Conservation (phyloP, 2,329 filamentous ascomycete species). For the Fusarium brachygibbosum region DNA sequence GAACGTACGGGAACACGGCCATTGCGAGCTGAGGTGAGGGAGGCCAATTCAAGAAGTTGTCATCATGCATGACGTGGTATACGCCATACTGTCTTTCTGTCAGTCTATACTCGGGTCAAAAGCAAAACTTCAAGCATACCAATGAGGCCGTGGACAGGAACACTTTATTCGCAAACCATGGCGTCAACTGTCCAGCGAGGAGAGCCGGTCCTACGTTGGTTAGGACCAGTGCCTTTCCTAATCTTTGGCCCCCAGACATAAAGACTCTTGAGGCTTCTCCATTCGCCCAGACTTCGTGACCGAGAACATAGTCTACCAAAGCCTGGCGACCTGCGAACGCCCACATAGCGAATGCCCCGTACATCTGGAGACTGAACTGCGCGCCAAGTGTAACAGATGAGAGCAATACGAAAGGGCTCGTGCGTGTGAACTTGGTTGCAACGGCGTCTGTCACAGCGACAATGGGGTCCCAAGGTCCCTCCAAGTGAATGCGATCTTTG, state of each 20-base stretch:
- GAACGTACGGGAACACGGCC: slow-evolving; percentile 62
- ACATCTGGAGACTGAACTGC: slow-evolving; percentile 66
- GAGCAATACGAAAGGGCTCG: slow-evolving; percentile 74
- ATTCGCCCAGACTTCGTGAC: slow-evolving; percentile 50
- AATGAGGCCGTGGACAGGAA: slow-evolving; percentile 59
- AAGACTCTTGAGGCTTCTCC: slow-evolving; percentile 44
- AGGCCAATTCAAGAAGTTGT: slow-evolving; percentile 65
- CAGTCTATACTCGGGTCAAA: background rate
- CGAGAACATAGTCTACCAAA: slow-evolving; percentile 59
- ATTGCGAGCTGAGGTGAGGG: slow-evolving; percentile 67
- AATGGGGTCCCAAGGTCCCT: slow-evolving; percentile 79
- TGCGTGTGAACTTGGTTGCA: slow-evolving; percentile 66
- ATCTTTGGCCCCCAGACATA: slow-evolving; percentile 48
- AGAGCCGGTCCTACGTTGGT: slow-evolving; percentile 63
- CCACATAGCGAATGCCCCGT: slow-evolving; percentile 65
- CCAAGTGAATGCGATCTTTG: slow-evolving; percentile 82
- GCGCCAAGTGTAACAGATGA: slow-evolving; percentile 67
- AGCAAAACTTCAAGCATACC: slow-evolving; percentile 50
- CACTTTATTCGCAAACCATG: slow-evolving; percentile 58
- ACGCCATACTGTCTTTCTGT: slow-evolving; percentile 60
- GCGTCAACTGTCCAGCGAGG: slow-evolving; percentile 60
- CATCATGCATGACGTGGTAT: slow-evolving; percentile 60
- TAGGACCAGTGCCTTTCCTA: slow-evolving; percentile 55
- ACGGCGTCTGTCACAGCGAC: slow-evolving; percentile 75
- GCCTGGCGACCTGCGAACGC: slow-evolving; percentile 66